Base-by-base conservation (phyloP, 208 protist species). In the Trypanosoma cruzi region DNA sequence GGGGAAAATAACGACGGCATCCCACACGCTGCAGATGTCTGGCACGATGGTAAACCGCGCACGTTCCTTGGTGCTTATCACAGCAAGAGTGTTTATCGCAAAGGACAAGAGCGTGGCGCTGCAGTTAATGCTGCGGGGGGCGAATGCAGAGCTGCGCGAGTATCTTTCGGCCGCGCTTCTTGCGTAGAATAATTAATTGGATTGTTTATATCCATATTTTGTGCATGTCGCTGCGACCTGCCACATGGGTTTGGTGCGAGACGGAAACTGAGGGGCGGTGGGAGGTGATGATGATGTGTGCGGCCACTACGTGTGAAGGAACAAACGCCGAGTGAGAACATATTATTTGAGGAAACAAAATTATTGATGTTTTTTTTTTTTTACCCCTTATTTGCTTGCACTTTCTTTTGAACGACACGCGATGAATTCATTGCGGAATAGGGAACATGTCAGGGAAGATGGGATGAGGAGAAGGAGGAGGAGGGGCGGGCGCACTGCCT, bases 21-120 rank as follows among this genome's bases (percentile, higher is more conserved):
- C 87, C 31, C 93, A 95, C 78, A 86, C 83, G 57, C 70, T 97
- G 20, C 73, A 59, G 66, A 92, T 97, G 88, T 79, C 87, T 3
- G 93, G 93, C 29, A 80, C 64, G 24, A 59, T 96, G 57, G 84
- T 72, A 2, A 83, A 94, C 54, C 73, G 74, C 36, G 80, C 67
- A 37, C 76, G 64, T 42, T 87, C 89, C 40, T 37, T 94, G n/a
- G 55, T 95, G 29, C 68, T 95, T 31, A 82, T 97, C 44, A 79
- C 84, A 49, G 86, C 86, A 20, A 77, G 83, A 72, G 81, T 95
- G 8, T 97, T 94, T 56, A 80, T 95, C 57, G 71, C 88, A 18
- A 85, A 75, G 4, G 82, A 92, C 54, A 85, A 81, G 68, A 60
- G 72, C 5, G 88, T 97, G 22, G 89, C 86, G 18, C 83, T 95